A percentile compares a stretch with the other conserved stretches of the same genome.
Conservation (phyloP, 129 eudicot genomes). For the Ambrosia artemisiifolia region DNA sequence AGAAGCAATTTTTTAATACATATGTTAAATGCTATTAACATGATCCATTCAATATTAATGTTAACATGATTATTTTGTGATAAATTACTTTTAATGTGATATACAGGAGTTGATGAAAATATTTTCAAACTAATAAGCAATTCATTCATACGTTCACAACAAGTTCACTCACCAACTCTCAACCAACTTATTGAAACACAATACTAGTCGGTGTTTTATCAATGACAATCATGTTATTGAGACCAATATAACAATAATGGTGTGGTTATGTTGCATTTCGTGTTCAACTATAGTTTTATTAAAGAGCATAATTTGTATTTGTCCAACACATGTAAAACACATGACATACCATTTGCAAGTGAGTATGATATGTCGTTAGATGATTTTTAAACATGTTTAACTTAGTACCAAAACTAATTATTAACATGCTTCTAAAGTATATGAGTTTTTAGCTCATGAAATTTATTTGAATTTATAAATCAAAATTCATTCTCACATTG, state of each 20-base stretch:
- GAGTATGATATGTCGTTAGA: neutral
- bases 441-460: neutral
- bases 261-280: conserved; percentile 7
- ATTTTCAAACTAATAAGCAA: too few species aligned
- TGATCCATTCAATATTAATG: neutral
- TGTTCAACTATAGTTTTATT: neutral
- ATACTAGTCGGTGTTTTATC: neutral
- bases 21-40: neutral
- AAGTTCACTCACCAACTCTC: neutral
- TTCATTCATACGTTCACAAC: too few species aligned
- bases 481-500: neutral
- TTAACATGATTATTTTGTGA: neutral
- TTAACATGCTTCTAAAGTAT: neutral
- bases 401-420: neutral
- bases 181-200: conserved; percentile 3
- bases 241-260: neutral
- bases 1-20: neutral
- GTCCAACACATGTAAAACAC: neutral
- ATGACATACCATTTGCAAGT: neutral
- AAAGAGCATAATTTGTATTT: neutral
- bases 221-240: neutral
- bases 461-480: neutral
- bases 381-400: neutral
- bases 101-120: neutral
- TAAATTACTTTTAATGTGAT: neutral